phyloP scores from a whole-genome alignment of 345 rosid genomes.

The Rhizophora mangle region DNA sequence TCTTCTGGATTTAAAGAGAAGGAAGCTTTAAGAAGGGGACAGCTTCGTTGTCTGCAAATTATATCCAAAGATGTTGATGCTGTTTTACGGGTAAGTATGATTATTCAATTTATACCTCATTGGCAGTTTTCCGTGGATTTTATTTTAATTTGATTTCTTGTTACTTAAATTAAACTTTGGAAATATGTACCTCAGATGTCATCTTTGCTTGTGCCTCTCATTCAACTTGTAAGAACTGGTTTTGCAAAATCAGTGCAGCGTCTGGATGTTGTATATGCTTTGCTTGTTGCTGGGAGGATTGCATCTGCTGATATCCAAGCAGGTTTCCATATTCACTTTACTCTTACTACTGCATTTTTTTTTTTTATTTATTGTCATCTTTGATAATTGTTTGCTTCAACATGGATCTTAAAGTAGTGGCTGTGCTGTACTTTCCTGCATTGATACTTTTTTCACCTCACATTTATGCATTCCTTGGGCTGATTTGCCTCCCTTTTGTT shows the following conservation, averaged over 20 bases:
- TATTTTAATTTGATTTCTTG: conserved; percentile 12
- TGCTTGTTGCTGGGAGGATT: conserved; percentile 69
- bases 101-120: neutral
- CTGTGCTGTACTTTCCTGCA: conserved; percentile 4
- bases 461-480: conserved; percentile 8
- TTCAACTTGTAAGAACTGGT: conserved; percentile 91
- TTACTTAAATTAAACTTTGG: conserved; percentile 12
- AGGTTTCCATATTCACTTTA: conserved; percentile 39
- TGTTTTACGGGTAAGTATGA: conserved; percentile 50
- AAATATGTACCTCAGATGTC: conserved; percentile 55
- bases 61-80: conserved; percentile 69
- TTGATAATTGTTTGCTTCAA: neutral
- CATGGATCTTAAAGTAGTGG: neutral
- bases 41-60: conserved; percentile 70
- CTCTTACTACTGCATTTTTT: neutral
- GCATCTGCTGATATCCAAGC: conserved; percentile 89
- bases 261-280: conserved; percentile 89
- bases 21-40: conserved; percentile 81
- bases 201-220: conserved; percentile 68
- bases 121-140: neutral
- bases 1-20: conserved; percentile 92
- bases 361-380: neutral
- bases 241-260: conserved; percentile 88
- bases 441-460: conserved; percentile 7
- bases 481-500: conserved; percentile 24